These are phyloP conservation scores for Suillus subalutaceus DNA, from an alignment of 768 basidiomycete species.

Conservation along the genomic window DNA sequence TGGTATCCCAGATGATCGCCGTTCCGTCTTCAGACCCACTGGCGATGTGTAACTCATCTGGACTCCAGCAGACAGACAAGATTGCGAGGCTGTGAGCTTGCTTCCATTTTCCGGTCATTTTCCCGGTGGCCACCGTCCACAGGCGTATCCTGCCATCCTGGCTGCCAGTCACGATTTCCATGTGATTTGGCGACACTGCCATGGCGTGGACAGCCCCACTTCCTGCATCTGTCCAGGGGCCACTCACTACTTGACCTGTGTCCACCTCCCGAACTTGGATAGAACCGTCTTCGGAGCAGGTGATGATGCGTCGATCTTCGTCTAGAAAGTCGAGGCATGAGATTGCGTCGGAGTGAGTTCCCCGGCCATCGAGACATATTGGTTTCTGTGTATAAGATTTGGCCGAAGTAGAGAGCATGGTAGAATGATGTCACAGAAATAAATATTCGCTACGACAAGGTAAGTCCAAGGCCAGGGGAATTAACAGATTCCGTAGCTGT, in stretches of 20 bases:
- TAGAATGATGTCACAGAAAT: neutral
- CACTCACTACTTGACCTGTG: neutral
- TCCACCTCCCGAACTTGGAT: neutral
- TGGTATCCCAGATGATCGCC: neutral
- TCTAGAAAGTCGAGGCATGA: neutral
- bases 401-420: neutral
- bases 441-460: neutral
- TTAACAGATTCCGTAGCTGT: neutral
- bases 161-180: neutral
- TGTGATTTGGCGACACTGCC: neutral
- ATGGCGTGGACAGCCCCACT: neutral
- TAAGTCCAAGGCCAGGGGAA: neutral
- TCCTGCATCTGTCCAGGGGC: neutral
- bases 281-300: neutral
- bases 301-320: neutral
- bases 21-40: slow-evolving; percentile 7
- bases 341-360: neutral
- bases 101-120: neutral
- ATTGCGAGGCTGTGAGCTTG: neutral
- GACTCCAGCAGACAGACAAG: slow-evolving; percentile 2
- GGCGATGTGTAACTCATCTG: neutral
- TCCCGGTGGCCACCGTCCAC: neutral
- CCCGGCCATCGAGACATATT: neutral
- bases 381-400: neutral
- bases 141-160: neutral